Percentiles rank a stretch among this genome's conserved stretches.
phyloP scores from a whole-genome alignment of 306 rosid genomes.

The Cucurbita argyrosperma region DNA sequence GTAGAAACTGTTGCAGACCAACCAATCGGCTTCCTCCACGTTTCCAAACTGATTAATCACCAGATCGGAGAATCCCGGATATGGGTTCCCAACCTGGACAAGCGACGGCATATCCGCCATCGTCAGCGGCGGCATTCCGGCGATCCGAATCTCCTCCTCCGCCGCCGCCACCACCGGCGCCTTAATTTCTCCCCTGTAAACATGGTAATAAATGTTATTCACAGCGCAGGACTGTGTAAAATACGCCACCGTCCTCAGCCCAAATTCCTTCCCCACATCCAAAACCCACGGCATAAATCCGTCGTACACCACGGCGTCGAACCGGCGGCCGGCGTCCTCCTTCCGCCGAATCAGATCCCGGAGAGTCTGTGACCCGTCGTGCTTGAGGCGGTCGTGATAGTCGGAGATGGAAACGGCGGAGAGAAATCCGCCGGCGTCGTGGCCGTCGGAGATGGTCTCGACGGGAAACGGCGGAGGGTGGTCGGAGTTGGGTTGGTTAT shows the following conservation, averaged over 20 bases:
- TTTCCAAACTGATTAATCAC: conserved; percentile 5
- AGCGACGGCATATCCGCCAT: conserved; percentile 8
- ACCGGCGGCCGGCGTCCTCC: not conserved
- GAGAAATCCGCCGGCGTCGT: not conserved
- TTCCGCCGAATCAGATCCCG: not conserved
- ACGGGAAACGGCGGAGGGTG: not conserved
- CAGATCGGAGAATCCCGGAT: not conserved
- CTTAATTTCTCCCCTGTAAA: not conserved
- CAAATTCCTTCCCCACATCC: not conserved
- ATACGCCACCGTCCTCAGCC: not conserved
- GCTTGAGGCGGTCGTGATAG: not conserved
- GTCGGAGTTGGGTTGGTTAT: not conserved
- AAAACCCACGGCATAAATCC: not conserved
- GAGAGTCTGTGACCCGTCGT: not conserved
- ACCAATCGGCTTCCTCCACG: conserved; percentile 4
- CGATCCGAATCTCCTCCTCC: not conserved
- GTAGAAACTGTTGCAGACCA: conserved; percentile 8
- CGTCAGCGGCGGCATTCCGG: not conserved
- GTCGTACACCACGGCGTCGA: not conserved
- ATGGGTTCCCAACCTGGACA: not conserved
- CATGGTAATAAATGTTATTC: not conserved
- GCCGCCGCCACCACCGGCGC: not conserved
- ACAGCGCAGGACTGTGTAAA: conserved; percentile 1
- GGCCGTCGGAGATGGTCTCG: not conserved
- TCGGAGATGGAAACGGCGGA: not conserved